A percentile compares a stretch with the other conserved stretches of the same genome.
Evolutionary conservation across 2,329 filamentous ascomycete genomes (phyloP).

Genomic region (Fusarium albidum): DNA sequence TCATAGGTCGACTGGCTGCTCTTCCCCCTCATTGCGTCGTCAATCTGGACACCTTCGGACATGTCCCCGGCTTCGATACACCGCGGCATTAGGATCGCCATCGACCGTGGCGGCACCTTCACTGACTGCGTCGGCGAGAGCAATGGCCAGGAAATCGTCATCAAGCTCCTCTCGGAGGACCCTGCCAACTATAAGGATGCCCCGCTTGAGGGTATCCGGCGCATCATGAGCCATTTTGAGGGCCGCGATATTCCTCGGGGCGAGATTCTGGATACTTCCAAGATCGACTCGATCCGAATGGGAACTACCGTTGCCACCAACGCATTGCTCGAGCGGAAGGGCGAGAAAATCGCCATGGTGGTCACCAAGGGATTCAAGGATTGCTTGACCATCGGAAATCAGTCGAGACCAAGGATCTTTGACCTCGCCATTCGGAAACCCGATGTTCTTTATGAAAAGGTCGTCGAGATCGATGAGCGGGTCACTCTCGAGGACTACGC

Average conservation of each 20-base stretch:
- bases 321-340: constrained; percentile 87
- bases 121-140: constrained; percentile 91
- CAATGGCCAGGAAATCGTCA: constrained; percentile 79
- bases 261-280: constrained; percentile 78
- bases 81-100: constrained; percentile 77
- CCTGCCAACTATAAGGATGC: constrained; percentile 91
- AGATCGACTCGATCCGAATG: constrained; percentile 94
- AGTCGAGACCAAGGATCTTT: constrained; percentile 89
- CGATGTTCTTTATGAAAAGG: constrained; percentile 83
- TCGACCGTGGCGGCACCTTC: constrained; percentile 86
- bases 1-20: not conserved
- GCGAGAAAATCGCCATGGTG: constrained; percentile 86
- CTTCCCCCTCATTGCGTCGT: constrained; percentile 10
- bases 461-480: constrained; percentile 90
- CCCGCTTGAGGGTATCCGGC: constrained; percentile 87
- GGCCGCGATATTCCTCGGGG: constrained; percentile 80
- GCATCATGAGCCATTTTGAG: constrained; percentile 82
- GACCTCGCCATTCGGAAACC: constrained; percentile 88
- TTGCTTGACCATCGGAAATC: constrained; percentile 88
- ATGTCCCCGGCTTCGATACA: constrained; percentile 49
- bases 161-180: constrained; percentile 90
- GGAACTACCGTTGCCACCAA: constrained; percentile 96
- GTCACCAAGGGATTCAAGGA: constrained; percentile 90
- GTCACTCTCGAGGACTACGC: constrained; percentile 93
- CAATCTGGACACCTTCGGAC: constrained; percentile 12